Conservation (phyloP, 1,139 yeast species). For the Blastobotrys raffinosifermentans region DNA sequence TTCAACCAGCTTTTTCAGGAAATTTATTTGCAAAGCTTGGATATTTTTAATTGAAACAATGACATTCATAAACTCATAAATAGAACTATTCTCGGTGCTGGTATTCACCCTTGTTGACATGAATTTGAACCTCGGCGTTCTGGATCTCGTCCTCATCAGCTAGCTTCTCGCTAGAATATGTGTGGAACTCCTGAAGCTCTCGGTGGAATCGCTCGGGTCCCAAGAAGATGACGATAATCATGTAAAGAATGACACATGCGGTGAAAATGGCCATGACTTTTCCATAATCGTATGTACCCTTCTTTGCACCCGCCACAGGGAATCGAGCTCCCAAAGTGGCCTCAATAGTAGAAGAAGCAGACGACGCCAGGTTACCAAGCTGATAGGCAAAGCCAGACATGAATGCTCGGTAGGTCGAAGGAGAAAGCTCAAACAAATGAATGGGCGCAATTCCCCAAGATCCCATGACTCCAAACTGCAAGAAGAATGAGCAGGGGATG, state of each 20-base stretch:
- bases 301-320: constrained; percentile 33
- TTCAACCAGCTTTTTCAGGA: no score
- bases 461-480: constrained; percentile 51
- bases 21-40: no score
- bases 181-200: constrained; percentile 2
- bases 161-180: not conserved
- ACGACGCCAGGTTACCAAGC: constrained; percentile 51
- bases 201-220: constrained; percentile 43
- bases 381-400: constrained; percentile 50
- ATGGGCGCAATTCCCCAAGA: constrained; percentile 53
- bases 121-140: not conserved
- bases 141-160: not conserved
- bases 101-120: no score
- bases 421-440: constrained; percentile 48
- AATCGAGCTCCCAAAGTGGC: constrained; percentile 45
- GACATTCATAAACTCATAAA: no score
- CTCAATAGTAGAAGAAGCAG: constrained; percentile 53
- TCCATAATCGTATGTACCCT: constrained; percentile 33
- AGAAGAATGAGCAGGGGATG: constrained; percentile 46
- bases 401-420: constrained; percentile 47
- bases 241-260: constrained; percentile 48
- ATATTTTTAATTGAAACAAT: no score
- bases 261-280: constrained; percentile 56
- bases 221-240: constrained; percentile 39
- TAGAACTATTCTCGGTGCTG: no score